Evolutionary conservation across 345 rosid genomes (phyloP), one percentile per base, ranked within the genome.

Genomic region (Hibiscus tridactylites): DNA sequence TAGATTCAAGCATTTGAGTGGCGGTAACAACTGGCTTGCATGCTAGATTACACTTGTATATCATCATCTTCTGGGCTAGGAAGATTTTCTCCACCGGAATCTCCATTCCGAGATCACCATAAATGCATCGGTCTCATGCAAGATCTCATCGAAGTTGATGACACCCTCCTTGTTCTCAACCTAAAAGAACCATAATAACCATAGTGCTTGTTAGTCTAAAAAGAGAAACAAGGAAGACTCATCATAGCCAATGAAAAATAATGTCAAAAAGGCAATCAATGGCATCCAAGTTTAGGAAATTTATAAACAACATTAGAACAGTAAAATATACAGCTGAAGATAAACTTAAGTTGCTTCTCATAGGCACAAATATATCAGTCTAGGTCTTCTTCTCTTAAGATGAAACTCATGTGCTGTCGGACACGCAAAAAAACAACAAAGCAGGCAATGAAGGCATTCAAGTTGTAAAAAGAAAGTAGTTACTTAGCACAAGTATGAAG

Each of bases 71-170:
- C 46, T 92, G 96, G 21, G 96, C 97, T 73, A 90, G 81, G 85
- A 90, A 92, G 61, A 92, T 92, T 88, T 92, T 92, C 88, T 92
- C 96, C 24, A 92, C 88, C 1, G 96, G 97, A 80, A 92, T 92
- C 79, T 92, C 97, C 97, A 90, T 88, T 63, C 97, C 94, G 6
- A 92, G 90, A 81, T 92, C 97, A 74, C 97, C 96, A 81, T 94
- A 4, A 13, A 49, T 21, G 24, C 24, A 21, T 21, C 24, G 1
- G 24, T 21, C 24, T 21, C 24, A 21, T 21, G 24, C 24, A 21
- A 21, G 0, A 21, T 21, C 24, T 21, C 24, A 21, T 21, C 24
- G 24, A 21, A 21, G 24, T 21, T 21, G 24, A 21, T 1, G 24
- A 21, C 24, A 21, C 1, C 24, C 24, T 21, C 24, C 24, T 21